A percentile compares a stretch with the other conserved stretches of the same genome.
These are phyloP conservation scores for Termitomyces sp. DNA, from an alignment of 768 basidiomycete species.

Conservation along the genomic window DNA sequence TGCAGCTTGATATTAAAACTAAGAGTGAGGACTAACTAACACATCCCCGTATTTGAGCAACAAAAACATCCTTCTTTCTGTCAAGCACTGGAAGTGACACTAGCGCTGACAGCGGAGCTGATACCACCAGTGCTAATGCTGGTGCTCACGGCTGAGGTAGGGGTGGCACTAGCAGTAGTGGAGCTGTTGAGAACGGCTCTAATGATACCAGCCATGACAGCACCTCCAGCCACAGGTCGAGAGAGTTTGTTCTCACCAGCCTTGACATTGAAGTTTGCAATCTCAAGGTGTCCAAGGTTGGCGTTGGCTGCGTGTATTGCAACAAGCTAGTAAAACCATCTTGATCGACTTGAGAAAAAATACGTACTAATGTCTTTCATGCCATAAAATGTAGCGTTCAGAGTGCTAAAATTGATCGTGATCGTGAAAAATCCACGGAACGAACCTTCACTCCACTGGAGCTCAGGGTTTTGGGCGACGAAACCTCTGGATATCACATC, in stretches of 20 bases:
- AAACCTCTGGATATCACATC: not conserved
- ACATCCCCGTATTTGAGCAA: not conserved
- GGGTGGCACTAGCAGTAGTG: not conserved
- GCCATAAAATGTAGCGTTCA: not conserved
- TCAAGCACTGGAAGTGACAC: not conserved
- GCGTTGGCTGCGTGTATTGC: not conserved
- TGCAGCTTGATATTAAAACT: not conserved
- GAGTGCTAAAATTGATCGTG: not conserved
- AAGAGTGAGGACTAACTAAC: not conserved
- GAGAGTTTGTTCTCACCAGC: constrained; percentile 9
- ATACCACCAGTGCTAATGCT: not conserved
- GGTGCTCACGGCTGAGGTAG: not conserved
- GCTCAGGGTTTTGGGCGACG: not conserved
- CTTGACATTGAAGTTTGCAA: constrained; percentile 6
- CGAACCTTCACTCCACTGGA: constrained; percentile 1
- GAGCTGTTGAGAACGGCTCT: constrained; percentile 1
- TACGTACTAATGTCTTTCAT: not conserved
- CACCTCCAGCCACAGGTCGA: constrained; percentile 10
- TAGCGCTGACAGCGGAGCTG: not conserved
- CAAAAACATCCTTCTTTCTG: not conserved
- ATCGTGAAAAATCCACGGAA: constrained; percentile 1
- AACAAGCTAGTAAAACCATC: not conserved
- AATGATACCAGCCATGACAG: constrained; percentile 5
- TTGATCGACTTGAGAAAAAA: not conserved
- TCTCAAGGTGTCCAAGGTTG: constrained; percentile 1